phyloP scores from a whole-genome alignment of 2,329 filamentous ascomycete species.

The Exophiala xenobiotica region DNA sequence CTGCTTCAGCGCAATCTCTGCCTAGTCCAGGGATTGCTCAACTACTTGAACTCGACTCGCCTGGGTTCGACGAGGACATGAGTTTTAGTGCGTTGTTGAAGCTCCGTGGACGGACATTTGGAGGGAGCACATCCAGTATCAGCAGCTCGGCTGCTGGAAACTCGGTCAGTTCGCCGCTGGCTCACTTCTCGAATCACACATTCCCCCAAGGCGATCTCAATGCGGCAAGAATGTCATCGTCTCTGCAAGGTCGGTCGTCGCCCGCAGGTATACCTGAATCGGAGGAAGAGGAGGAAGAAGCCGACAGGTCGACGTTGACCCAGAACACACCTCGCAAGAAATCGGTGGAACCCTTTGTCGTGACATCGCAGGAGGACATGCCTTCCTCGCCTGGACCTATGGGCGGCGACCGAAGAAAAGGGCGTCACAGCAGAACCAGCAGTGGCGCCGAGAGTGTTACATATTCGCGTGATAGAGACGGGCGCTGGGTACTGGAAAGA shows the following conservation, averaged over 20 bases:
- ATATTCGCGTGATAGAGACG: conserved; percentile 36
- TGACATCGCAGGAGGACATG: conserved; percentile 26
- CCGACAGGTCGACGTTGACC: conserved; percentile 30
- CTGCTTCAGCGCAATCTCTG: conserved; percentile 52
- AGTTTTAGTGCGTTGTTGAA: conserved; percentile 70
- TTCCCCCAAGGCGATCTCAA: conserved; percentile 24
- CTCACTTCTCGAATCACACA: conserved; percentile 32
- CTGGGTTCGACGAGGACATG: conserved; percentile 63
- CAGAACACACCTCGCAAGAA: conserved; percentile 31
- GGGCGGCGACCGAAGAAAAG: conserved; percentile 18
- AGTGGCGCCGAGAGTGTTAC: conserved; percentile 40
- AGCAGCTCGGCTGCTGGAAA: conserved; percentile 48
- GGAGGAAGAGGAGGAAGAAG: conserved; percentile 31
- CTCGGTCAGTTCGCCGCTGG: conserved; percentile 39
- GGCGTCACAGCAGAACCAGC: conserved; percentile 36
- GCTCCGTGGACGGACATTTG: conserved; percentile 73
- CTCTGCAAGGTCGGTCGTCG: conserved; percentile 21
- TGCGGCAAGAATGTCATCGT: conserved; percentile 14
- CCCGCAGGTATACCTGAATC: conserved; percentile 30
- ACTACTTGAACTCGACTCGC: conserved; percentile 61
- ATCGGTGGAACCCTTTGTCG: conserved; percentile 12
- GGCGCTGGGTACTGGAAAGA: conserved; percentile 39
- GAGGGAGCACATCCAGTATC: conserved; percentile 74
- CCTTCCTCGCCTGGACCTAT: conserved; percentile 14
- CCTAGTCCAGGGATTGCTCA: conserved; percentile 75